Evolutionary conservation across 31 red algal genomes (phyloP), one percentile per base, ranked within the genome.

Genomic region (Asparagopsis taxiformis): DNA sequence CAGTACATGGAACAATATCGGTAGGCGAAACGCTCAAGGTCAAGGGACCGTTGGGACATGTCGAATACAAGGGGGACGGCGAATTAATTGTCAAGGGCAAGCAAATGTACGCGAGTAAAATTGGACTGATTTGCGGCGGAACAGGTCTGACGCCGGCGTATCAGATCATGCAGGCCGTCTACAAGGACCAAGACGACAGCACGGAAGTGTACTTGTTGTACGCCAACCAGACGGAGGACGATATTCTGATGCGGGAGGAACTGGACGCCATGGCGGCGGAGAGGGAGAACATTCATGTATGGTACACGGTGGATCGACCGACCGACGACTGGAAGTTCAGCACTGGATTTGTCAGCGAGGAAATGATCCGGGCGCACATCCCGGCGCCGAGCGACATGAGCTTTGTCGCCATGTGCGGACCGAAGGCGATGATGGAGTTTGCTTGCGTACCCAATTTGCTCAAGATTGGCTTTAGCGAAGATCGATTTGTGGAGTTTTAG

Each of bases 1-100:
- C 91, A 94, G 75, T 84, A 92, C 76, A 79, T 98, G 86, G 91
- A 98, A 48, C n/a, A 17, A 68, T 98, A 58, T 41, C 59, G 62
- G 57, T 94, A 48, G 95, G 95, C 23, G 95, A 98, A 44, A 70
- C 63, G 87, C 61, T 98, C 2, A 83, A 88, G 31, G 86, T 98
- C 52, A 93, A 94, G 65, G 95, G 95, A 16, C 95, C 95, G 38
- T 59, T 94, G 4, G 95, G 95, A 21, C 91, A 98, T 51, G 86
- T 94, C 55, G 86, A 89, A 50, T 98, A 98, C 77, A 21, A 54
- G 23, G 87, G 85, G 29, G 51, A 63, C 33, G 93, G 93, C 1
- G 52, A 59, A 8, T 87, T 86, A 37, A 58, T 88, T 25, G 55
- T 91, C 22, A 64, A 91, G 25, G 93, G 88, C 21, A 43, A 75